These are phyloP conservation scores for Trametes polyzona DNA, from an alignment of 1,284 basidiomycete species.

Conservation along the genomic window DNA sequence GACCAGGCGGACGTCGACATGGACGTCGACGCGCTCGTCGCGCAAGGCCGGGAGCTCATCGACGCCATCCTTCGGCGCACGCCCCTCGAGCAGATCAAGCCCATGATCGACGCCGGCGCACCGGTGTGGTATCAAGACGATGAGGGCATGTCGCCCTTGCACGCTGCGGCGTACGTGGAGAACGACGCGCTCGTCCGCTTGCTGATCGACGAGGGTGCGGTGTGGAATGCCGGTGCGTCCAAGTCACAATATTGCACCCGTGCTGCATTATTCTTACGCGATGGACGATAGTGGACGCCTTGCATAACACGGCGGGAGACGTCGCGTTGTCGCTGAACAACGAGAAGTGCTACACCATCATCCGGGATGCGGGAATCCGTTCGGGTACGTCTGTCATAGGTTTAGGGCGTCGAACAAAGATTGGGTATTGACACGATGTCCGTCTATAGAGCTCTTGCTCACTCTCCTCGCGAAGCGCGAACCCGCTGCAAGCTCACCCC, in stretches of 20 bases:
- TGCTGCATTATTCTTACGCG: conserved; percentile 47
- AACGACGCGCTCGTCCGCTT: conserved; percentile 64
- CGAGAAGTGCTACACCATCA: conserved; percentile 68
- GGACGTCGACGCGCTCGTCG: conserved; percentile 49
- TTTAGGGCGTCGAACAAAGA: conserved; percentile 4
- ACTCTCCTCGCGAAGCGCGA: conserved; percentile 55
- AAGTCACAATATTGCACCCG: conserved; percentile 67
- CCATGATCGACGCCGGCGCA: conserved; percentile 70
- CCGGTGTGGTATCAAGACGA: conserved; percentile 94
- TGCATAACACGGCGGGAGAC: conserved; percentile 85
- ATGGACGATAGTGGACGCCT: conserved; percentile 63
- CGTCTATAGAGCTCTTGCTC: conserved; percentile 63
- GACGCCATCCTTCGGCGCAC: conserved; percentile 56
- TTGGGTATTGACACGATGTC: conserved; percentile 3
- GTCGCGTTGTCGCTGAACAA: conserved; percentile 88
- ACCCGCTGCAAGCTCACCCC: conserved; percentile 40
- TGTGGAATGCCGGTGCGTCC: conserved; percentile 86
- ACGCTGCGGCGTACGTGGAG: conserved; percentile 85
- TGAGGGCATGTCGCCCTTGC: conserved; percentile 81
- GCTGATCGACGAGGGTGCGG: conserved; percentile 81
- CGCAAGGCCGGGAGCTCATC: conserved; percentile 62
- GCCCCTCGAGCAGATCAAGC: conserved; percentile 53
- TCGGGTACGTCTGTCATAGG: conserved; percentile 55
- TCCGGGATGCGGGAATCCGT: conserved; percentile 87
- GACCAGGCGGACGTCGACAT: too few species aligned